Evolutionary conservation across 345 rosid genomes (phyloP).

Genomic region (Corymbia maculata): DNA sequence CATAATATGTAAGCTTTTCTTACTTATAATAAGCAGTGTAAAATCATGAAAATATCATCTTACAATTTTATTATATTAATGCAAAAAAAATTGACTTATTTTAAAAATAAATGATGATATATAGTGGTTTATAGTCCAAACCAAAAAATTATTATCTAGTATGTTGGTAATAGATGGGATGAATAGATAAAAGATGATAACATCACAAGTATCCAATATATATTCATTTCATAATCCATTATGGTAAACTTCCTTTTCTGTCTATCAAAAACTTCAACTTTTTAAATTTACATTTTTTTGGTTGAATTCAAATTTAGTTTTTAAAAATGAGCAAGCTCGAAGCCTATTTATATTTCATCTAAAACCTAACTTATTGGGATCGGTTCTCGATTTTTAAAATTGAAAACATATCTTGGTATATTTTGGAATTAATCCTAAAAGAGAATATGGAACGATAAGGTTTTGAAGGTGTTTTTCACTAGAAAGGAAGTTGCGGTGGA

Average conservation of each 20-base stretch:
- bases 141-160: rapidly evolving
- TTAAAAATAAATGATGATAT: not conserved
- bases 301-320: not conserved
- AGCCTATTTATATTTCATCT: rapidly evolving
- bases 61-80: not conserved
- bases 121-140: rapidly evolving
- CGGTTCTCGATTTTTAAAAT: too few species aligned
- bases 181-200: not conserved
- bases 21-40: not conserved
- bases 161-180: not conserved
- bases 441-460: too few species aligned
- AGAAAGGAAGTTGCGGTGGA: rapidly evolving
- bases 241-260: not conserved
- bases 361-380: rapidly evolving
- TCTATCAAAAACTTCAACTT: not conserved
- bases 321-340: not conserved
- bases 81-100: not conserved
- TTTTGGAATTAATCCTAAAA: too few species aligned
- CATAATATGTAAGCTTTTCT: not conserved
- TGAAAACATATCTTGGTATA: too few species aligned
- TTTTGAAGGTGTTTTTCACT: not conserved
- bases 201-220: not conserved
- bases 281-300: not conserved
- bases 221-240: not conserved
- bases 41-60: not conserved